Evolutionary conservation across 2,329 filamentous ascomycete species (phyloP), one percentile per base, ranked within the genome.

Genomic region (Cadophora luteo-olivacea): DNA sequence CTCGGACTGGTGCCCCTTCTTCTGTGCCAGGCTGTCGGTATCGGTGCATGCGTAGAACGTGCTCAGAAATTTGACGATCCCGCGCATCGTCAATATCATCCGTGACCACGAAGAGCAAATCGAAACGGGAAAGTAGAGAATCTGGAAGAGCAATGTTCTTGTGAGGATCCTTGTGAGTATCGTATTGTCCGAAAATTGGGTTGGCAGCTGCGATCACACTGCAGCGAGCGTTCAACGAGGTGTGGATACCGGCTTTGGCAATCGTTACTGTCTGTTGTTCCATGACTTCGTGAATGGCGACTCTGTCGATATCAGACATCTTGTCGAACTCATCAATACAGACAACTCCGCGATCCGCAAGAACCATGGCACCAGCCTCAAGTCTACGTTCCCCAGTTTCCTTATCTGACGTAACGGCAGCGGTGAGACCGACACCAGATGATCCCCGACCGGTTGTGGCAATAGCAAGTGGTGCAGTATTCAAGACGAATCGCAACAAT

Each of bases 291-390:
- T 99, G 96, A 75, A 99, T 99, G 58, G 96, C 96, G 4, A 99
- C 96, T 78, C 96, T 90, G 81, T 99, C 96, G 68, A 98, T 91
- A 78, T 99, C 96, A 67, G 94, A 97, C 96, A 99, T 99, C 81
- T 99, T 99, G 84, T 99, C 96, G 75, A 99, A 99, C 78, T 99
- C 96, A 79, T 99, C 96, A 73, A 99, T 99, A 83, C 96, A 99
- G 41, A 99, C 96, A 12, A 99, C 95, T 74, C 96, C 96, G 71
- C 96, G 91, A 79, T 99, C 96, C 72, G 90, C 96, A 77, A 99
- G 92, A 69, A 99, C 96, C 96, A 99, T 99, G 72, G 96, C 96
- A 87, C 96, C 96, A 19, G 96, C 96, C 81, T 99, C 96, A 0
- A 99, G 86, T 73, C 96, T 89, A 73, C 96, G 89, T 79, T 99